Base-by-base conservation (phyloP, 352 stramenopile genomes). In the Globisporangium acanthophoron region DNA sequence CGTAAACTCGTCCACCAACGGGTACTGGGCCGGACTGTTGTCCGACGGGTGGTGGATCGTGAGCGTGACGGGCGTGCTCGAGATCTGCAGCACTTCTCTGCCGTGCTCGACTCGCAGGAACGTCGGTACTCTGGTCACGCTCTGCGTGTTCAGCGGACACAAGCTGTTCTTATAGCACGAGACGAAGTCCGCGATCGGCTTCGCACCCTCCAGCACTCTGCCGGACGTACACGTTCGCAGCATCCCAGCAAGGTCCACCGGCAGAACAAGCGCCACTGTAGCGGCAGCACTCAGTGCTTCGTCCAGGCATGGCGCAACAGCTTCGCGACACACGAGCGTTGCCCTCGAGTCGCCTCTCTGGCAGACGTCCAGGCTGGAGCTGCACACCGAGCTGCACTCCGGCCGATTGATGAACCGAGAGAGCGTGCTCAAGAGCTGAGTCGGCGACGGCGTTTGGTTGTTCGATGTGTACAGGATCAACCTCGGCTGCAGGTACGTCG, bases 161-260 rank as follows among this genome's bases (percentile, higher is more conserved):
- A 46, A 50, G 24, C 31, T 56, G 13, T 16, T 31, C 31, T 51
- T 24, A 27, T 56, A 57, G 43, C 62, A 65, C 41, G 60, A 15
- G 11, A 65, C n/a, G 48, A 61, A 65, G 39, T 65, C 40, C 5
- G 44, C 61, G 12, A 68, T 21, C 7, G 52, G 59, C 13, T 50
- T 49, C 5, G 43, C 50, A 3, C 40, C 50, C n/a, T 52, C 56
- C 12, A 58, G 39, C 33, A 48, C 20, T 29, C 29, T 20, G 53
- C 27, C 12, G 0, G 16, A 20, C 5, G 29, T 50, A 24, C 57
- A 64, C 45, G 21, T 35, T 6, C 57, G 57, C 37, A 65, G 37
- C 0, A 13, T 48, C 8, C 3, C 24, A 1, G 45, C 24, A 12
- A 65, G 5, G 20, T 64, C 52, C 0, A 37, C 11, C 16, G 53